Evolutionary conservation across 106 monocot species (phyloP), one percentile per base, ranked within the genome.

Genomic region (Allium fistulosum): DNA sequence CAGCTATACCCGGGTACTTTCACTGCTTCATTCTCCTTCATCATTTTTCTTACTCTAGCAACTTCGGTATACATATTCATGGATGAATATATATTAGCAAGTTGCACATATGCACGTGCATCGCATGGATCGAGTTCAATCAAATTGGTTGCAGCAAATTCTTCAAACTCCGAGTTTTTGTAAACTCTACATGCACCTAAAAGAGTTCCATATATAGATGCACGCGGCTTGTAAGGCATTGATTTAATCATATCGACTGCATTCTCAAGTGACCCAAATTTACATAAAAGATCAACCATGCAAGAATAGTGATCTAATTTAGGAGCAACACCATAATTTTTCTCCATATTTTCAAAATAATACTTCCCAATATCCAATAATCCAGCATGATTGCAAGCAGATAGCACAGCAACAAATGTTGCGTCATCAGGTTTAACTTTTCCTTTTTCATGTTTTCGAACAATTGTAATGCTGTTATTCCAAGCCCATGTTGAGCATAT

Each of bases 1-100:
- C 92, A 93, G 60, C 92, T 88, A 61, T 77, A 88, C 0, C 92
- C 92, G 26, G 88, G 92, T 13, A 61, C 72, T 78, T 93, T 93
- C 11, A 83, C 81, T 0, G 75, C 66, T 28, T 58, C 79, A 61
- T 79, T 85, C 52, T 79, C 77, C 50, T 80, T 93, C 93, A 93
- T 93, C 73, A 49, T 57, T 65, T 70, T 81, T 72, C 88, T 72
- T 9, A 83, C 75, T 27, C 72, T 79, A 1, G 85, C 80, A 46
- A 86, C 93, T 26, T 88, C 85, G 18, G 66, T 66, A 83, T 88
- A 88, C 62, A 69, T 74, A 13, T 73, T 72, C 76, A 73, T 51
- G 0, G 81, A 77, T 10, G 88, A 79, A 76, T 93, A 93, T 3
- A 83, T 69, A 71, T 88, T 93, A 51, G 88, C 88, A 9, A 93